phyloP scores from a whole-genome alignment of 805 yeast species.

The Myxozyma melibiosi region DNA sequence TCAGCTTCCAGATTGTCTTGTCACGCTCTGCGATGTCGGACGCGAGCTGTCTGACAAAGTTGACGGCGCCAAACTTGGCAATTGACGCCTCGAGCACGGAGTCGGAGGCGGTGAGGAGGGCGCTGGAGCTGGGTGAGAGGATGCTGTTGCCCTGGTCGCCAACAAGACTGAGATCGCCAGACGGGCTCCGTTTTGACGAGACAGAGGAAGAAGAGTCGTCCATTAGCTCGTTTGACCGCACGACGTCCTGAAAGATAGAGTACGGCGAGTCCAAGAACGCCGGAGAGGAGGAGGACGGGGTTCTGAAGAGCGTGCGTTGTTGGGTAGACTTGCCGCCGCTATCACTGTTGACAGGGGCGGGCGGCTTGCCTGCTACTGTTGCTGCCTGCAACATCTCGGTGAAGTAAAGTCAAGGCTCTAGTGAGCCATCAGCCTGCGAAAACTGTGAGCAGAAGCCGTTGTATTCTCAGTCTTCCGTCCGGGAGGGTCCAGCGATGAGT shows the following conservation, averaged over 20 bases:
- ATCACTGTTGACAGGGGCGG: neutral
- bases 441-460: too few species aligned
- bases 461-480: too few species aligned
- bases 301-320: neutral
- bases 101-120: slow-evolving; percentile 34
- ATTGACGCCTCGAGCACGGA: slow-evolving; percentile 41
- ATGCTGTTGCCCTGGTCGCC: neutral
- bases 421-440: neutral
- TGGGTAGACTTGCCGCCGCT: neutral
- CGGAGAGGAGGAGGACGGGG: neutral
- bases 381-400: slow-evolving; percentile 1
- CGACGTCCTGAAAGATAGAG: slow-evolving; percentile 28
- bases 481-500: too few species aligned
- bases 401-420: neutral
- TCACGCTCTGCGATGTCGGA: slow-evolving; percentile 53
- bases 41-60: slow-evolving; percentile 52
- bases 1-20: slow-evolving; percentile 48
- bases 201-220: neutral
- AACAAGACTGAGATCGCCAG: too few species aligned
- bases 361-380: slow-evolving; percentile 5
- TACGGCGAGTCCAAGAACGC: slow-evolving; percentile 28
- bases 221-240: slow-evolving; percentile 1
- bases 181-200: neutral
- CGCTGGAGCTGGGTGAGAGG: neutral
- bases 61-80: slow-evolving; percentile 42